Evolutionary conservation across 345 rosid species (phyloP).

Genomic region (Alliaria petiolata): DNA sequence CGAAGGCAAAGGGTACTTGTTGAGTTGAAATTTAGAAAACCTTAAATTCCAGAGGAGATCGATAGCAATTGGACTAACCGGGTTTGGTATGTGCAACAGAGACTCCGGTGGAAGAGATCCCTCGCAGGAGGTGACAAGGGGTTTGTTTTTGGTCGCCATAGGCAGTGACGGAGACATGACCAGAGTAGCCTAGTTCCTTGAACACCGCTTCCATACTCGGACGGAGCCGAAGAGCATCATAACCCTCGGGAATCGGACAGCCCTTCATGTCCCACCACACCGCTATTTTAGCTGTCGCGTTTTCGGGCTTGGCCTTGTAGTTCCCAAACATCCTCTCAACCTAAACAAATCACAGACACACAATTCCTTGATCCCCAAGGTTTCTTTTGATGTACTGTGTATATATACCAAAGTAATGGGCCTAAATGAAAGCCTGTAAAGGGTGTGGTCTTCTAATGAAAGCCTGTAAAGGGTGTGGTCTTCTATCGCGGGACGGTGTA

Average conservation of each 20-base stretch:
- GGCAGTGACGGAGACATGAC: conserved; percentile 11
- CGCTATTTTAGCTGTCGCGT: too few species aligned
- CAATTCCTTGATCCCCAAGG: too few species aligned
- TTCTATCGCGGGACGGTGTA: too few species aligned
- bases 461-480: too few species aligned
- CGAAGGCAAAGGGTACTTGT: too few species aligned
- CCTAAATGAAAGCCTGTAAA: too few species aligned
- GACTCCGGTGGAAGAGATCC: conserved; percentile 13
- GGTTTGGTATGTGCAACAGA: neutral
- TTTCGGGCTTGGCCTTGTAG: neutral
- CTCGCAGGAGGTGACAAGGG: neutral
- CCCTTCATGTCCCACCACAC: conserved; percentile 9
- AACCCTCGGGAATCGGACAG: conserved; percentile 1
- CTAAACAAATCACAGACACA: too few species aligned
- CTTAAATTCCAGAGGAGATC: neutral
- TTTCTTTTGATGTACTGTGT: too few species aligned
- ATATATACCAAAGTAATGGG: too few species aligned
- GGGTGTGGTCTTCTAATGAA: too few species aligned
- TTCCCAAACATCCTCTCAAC: too few species aligned
- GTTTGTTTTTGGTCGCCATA: neutral
- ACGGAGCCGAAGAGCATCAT: neutral
- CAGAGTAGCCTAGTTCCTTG: neutral
- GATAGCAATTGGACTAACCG: neutral
- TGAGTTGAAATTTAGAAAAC: too few species aligned
- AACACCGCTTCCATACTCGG: neutral